Evolutionary conservation across 129 eudicot genomes (phyloP), one percentile per base, ranked within the genome.

Genomic region (Arctium lappa): DNA sequence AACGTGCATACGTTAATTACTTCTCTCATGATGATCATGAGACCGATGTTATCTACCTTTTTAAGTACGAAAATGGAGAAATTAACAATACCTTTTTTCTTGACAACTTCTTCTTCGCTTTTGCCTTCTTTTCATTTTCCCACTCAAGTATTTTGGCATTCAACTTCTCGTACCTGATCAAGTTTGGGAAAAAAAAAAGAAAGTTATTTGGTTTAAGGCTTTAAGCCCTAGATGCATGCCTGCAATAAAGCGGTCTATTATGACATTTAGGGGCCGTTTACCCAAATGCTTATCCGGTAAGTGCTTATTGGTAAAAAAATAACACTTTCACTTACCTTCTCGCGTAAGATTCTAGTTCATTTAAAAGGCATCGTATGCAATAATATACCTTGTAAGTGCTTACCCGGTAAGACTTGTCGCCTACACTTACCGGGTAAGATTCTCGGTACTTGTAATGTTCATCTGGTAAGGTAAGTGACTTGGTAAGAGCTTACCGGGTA

Each of bases 91-190:
- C 98, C 97, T 92, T 89, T 39, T 66, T 71, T 46, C 68, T 83
- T 63, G 87, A 93, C 76, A 87, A 29, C 87, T 86, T 87, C 77
- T 86, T 89, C 63, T 79, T 88, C 32, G 97, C 98, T 88, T 90
- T 93, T 18, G 36, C 79, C 86, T 86, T 92, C 90, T 92, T 95
- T 86, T 90, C 93, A 1, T 69, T 87, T 89, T 96, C 99, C 99
- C 99, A 96, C 79, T 89, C 86, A n/a, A 80, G 84, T 82, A 93
- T 91, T 69, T 83, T 90, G 37, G 88, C 88, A 74, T 73, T 87
- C 76, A 96, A 65, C 88, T 86, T 91, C 75, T 93, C 92, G 53
- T 87, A 89, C 93, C 99, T 96, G 87, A 27, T 69, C 1, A 32
- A 33, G 30, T 46, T 72, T n/a, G 2, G 68, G 18, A 0, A 6